Conservation (phyloP, 2,329 filamentous ascomycete species). For the Aspergillus sp. region DNA sequence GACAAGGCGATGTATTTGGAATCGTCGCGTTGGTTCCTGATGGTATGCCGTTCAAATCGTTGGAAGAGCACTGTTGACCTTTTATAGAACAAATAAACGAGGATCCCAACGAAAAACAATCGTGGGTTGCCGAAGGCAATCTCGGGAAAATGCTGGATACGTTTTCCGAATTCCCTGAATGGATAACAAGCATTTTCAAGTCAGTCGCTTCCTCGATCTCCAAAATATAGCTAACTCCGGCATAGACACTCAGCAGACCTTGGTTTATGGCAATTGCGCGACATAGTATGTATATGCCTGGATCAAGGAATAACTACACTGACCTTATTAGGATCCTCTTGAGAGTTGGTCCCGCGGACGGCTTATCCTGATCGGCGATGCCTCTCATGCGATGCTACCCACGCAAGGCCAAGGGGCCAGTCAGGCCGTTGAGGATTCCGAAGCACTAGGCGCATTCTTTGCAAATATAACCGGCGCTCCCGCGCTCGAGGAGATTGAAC, state of each 20-base stretch:
- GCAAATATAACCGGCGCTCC: neutral
- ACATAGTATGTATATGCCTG: slow-evolving; percentile 28
- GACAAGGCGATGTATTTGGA: slow-evolving; percentile 48
- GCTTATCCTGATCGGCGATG: slow-evolving; percentile 42
- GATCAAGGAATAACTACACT: too few species aligned
- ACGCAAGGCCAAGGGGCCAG: slow-evolving; percentile 51
- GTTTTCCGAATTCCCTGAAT: slow-evolving; percentile 15
- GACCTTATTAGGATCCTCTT: slow-evolving; percentile 27
- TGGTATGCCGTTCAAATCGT: neutral
- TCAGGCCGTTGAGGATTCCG: slow-evolving; percentile 50
- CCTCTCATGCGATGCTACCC: slow-evolving; percentile 47
- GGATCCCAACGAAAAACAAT: neutral
- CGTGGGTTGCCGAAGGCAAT: slow-evolving; percentile 14
- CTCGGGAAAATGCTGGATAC: slow-evolving; percentile 17
- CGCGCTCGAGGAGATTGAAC: neutral
- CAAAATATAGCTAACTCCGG: neutral
- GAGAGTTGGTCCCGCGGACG: slow-evolving; percentile 20
- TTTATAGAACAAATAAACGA: slow-evolving; percentile 9
- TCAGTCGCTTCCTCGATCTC: neutral
- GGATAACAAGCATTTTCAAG: slow-evolving; percentile 15
- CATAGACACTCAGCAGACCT: slow-evolving; percentile 24
- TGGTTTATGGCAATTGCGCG: slow-evolving; percentile 17
- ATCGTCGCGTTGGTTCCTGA: slow-evolving; percentile 53
- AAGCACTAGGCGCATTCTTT: slow-evolving; percentile 26
- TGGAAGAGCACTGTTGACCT: neutral